These are phyloP conservation scores for Penicillium riverlandense DNA, from an alignment of 495 filamentous ascomycete species.

Conservation along the genomic window DNA sequence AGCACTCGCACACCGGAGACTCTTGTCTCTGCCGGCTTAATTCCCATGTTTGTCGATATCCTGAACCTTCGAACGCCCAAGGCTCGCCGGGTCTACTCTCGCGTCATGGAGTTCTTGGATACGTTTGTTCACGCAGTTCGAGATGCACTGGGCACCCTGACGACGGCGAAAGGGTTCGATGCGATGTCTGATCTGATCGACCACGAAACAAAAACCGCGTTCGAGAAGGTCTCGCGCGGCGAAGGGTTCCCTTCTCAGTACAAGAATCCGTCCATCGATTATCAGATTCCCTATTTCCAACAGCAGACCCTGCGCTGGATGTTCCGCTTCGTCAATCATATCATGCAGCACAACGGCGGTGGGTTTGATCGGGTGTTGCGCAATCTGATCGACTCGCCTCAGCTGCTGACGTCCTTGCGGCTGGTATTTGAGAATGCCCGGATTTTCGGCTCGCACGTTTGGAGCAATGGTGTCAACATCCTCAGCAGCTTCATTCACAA, in stretches of 20 bases:
- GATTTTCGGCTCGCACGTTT: conserved; percentile 83
- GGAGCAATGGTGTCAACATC: conserved; percentile 86
- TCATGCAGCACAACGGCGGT: conserved; percentile 79
- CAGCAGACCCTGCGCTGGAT: conserved; percentile 90
- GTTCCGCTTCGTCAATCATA: conserved; percentile 91
- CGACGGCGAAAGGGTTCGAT: conserved; percentile 74
- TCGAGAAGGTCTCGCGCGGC: conserved; percentile 54
- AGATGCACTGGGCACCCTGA: conserved; percentile 72
- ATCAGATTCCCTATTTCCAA: conserved; percentile 83
- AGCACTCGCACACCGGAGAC: conserved; percentile 62
- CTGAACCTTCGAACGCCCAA: conserved; percentile 75
- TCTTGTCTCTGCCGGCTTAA: conserved; percentile 77
- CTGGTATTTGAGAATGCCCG: conserved; percentile 71
- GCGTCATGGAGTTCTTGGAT: conserved; percentile 78
- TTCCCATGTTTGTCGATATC: conserved; percentile 85
- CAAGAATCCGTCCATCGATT: conserved; percentile 79
- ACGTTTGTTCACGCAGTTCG: conserved; percentile 73
- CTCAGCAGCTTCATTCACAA: conserved; percentile 97
- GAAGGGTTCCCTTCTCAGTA: conserved; percentile 69
- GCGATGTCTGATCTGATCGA: conserved; percentile 77
- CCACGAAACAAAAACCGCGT: conserved; percentile 67
- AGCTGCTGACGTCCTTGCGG: conserved; percentile 67
- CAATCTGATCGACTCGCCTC: conserved; percentile 90
- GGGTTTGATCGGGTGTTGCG: conserved; percentile 83
- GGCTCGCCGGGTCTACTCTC: conserved; percentile 73